Evolutionary conservation across 1,284 basidiomycete species (phyloP).

Genomic region (Moesziomyces sp.): DNA sequence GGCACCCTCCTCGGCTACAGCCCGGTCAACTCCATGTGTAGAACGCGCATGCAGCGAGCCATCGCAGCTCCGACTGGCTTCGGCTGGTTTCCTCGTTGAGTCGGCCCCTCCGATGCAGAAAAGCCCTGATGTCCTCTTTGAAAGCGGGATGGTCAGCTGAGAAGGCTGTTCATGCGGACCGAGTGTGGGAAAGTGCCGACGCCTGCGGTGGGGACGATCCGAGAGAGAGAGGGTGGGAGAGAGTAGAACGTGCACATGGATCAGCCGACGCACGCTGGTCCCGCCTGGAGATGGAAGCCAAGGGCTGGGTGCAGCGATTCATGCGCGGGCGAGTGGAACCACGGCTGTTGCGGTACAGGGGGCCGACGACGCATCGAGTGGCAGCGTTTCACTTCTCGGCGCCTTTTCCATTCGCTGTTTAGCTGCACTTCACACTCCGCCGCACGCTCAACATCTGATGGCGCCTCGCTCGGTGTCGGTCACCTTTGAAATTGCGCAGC

Average conservation of each 20-base stretch:
- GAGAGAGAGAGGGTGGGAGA: neutral
- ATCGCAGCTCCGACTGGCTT: neutral
- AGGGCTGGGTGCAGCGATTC: neutral
- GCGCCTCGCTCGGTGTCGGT: neutral
- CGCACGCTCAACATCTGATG: neutral
- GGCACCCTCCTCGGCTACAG: neutral
- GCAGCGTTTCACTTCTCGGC: neutral
- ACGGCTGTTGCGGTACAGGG: slow-evolving; percentile 8
- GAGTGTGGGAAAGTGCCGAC: neutral
- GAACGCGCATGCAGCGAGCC: neutral
- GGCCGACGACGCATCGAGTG: slow-evolving; percentile 4
- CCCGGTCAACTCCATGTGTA: neutral
- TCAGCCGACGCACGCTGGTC: neutral
- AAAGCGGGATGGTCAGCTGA: no score
- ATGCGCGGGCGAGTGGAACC: slow-evolving; percentile 8
- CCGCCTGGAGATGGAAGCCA: neutral
- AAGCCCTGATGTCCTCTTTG: no score
- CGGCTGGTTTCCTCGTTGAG: neutral
- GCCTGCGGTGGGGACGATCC: no score
- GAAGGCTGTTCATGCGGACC: no score
- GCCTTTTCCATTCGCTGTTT: slow-evolving; percentile 4
- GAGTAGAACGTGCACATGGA: neutral
- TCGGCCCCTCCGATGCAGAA: no score
- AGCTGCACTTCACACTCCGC: neutral
- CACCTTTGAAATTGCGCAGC: neutral